Evolutionary conservation across 495 filamentous ascomycete genomes (phyloP), one percentile per base, ranked within the genome.

Genomic region (Rhypophila decipiens): DNA sequence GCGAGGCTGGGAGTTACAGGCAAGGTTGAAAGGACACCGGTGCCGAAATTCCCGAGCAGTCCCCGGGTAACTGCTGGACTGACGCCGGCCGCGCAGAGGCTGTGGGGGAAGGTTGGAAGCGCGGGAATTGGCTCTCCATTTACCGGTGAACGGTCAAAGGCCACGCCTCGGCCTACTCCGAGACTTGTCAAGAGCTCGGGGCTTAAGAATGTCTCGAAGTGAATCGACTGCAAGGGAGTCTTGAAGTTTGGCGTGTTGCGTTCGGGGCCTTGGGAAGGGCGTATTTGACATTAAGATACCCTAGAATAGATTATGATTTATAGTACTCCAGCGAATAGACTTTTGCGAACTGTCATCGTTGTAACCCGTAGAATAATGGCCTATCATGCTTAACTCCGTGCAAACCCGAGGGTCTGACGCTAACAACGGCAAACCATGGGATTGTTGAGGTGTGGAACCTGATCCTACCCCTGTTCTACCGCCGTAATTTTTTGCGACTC

Each of bases 1-100:
- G 61, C 69, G 4, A 67, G 67, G 50, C 53, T 65, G 39, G 74
- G 76, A 29, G 58, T 69, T 58, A 77, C 64, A 3, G 79, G 76
- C 10, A 82, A 72, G 54, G 75, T 79, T 5, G 77, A 80, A 5
- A 66, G 71, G 42, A 79, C 75, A 27, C 70, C 73, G 12, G 81
- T 85, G 15, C 90, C 88, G 17, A 82, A 73, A 47, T 95, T 94
- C 54, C 73, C 79, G 7, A 89, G 84, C 61, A 89, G 85, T 60
- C 88, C 86, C 4, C 72, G 75, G 22, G 66, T 83, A 5, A 69
- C 74, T 18, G 82, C 72, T 2, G 65, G 76, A 13, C 64, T 87
- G 49, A 88, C 87, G 13, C 93, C 93, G 13, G 93, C 93, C 7
- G 93, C 81, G 27, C 80, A 87, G 69, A 79, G 82, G 59, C 63